Evolutionary conservation across 331 rosid species (phyloP).

Genomic region (Malus hybrid): DNA sequence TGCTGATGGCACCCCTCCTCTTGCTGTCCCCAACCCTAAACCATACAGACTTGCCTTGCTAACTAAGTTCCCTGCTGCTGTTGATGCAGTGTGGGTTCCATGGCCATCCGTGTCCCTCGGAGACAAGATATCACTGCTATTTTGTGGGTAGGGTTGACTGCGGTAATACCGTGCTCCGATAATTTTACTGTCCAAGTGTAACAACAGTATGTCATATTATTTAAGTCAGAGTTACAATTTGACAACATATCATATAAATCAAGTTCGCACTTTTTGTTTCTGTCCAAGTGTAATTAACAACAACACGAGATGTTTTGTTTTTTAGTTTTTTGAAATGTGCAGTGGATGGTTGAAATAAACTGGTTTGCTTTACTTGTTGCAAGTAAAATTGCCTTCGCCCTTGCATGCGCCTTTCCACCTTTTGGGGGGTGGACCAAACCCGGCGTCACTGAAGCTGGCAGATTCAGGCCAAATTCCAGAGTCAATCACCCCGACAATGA

Average conservation of each 20-base stretch:
- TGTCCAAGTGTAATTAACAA: too few relatives aligned
- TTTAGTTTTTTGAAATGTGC: too few relatives aligned
- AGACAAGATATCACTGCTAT: constrained; percentile 15
- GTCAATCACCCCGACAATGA: constrained; percentile 40
- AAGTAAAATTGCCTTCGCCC: constrained; percentile 31
- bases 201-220: background rate
- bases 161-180: constrained; percentile 46
- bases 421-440: constrained; percentile 42
- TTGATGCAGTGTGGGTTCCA: constrained; percentile 55
- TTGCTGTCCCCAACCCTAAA: constrained; percentile 35
- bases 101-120: constrained; percentile 46
- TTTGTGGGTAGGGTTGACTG: background rate
- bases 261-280: too few relatives aligned
- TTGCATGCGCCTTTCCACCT: constrained; percentile 52
- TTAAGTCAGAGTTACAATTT: background rate
- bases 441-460: constrained; percentile 38
- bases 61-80: constrained; percentile 38
- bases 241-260: background rate
- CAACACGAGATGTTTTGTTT: too few relatives aligned
- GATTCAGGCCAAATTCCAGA: constrained; percentile 54
- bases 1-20: constrained; percentile 51
- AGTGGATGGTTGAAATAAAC: too few relatives aligned
- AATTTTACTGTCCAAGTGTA: constrained; percentile 29
- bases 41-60: constrained; percentile 28
- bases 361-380: constrained; percentile 40